A percentile compares a stretch with the other conserved stretches of the same genome.
Evolutionary conservation across 2,329 filamentous ascomycete species (phyloP).

Genomic region (Teratosphaeria pseudoeucalypti): DNA sequence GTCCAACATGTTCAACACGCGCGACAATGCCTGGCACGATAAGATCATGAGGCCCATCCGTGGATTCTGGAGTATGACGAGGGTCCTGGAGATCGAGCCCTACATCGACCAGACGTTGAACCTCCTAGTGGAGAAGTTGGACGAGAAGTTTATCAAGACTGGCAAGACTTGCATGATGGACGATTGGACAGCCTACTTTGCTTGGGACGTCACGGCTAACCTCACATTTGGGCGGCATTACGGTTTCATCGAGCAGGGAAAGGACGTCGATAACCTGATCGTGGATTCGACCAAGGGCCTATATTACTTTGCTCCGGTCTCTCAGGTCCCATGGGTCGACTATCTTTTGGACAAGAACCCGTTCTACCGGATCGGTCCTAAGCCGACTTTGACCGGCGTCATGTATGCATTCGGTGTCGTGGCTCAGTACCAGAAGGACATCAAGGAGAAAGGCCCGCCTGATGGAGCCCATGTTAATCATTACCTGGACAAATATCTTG

Average conservation of each 20-base stretch:
- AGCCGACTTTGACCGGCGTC: slow-evolving; percentile 1
- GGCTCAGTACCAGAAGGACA: slow-evolving; percentile 3
- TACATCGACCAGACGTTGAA: background rate
- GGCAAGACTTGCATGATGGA: slow-evolving; percentile 2
- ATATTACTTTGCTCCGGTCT: slow-evolving; percentile 2
- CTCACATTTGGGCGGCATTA: background rate
- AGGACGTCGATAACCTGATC: slow-evolving; percentile 4
- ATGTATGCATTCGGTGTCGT: background rate
- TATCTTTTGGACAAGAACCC: slow-evolving; percentile 4
- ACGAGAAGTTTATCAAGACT: background rate
- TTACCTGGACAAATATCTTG: slow-evolving; percentile 5
- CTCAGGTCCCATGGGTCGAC: slow-evolving; percentile 5
- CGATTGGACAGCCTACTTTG: background rate
- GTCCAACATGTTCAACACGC: slow-evolving; percentile 1
- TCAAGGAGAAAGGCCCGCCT: slow-evolving; percentile 1
- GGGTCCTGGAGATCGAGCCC: background rate
- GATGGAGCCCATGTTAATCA: background rate
- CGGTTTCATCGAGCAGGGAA: slow-evolving; percentile 8
- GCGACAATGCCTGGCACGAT: slow-evolving; percentile 1
- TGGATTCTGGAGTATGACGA: background rate
- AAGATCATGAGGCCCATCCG: background rate
- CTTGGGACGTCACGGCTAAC: slow-evolving; percentile 3
- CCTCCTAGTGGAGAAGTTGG: slow-evolving; percentile 1
- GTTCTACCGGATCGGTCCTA: slow-evolving; percentile 2
- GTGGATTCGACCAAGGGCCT: slow-evolving; percentile 2